Evolutionary conservation across 2,329 filamentous ascomycete species (phyloP).

Genomic region (Beauveria sp.): DNA sequence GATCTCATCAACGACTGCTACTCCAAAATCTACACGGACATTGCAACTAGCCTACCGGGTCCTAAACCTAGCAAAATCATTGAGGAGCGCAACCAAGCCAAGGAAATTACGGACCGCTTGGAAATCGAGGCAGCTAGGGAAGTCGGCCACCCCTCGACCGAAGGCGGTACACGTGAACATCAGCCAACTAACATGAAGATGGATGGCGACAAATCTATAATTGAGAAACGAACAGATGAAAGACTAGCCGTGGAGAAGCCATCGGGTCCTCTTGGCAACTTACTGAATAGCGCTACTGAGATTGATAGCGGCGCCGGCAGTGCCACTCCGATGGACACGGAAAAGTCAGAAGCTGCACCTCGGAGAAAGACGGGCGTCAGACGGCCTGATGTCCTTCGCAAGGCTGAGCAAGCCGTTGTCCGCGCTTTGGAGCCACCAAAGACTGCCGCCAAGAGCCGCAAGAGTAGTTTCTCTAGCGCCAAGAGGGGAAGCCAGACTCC

Average conservation of each 20-base stretch:
- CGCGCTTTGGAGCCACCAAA: constrained; percentile 43
- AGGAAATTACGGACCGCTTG: constrained; percentile 31
- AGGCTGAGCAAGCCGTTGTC: constrained; percentile 51
- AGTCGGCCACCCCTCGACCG: constrained; percentile 20
- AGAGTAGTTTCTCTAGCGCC: constrained; percentile 44
- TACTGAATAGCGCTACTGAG: constrained; percentile 35
- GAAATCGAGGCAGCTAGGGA: constrained; percentile 23
- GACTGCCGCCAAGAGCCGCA: constrained; percentile 35
- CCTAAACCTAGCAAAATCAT: constrained; percentile 38
- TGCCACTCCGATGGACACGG: constrained; percentile 29
- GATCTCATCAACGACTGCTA: constrained; percentile 92
- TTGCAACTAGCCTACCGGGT: constrained; percentile 52
- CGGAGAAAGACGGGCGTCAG: constrained; percentile 39
- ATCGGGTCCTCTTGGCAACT: constrained; percentile 24
- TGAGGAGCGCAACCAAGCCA: constrained; percentile 36
- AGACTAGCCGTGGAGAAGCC: background rate
- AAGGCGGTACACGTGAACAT: constrained; percentile 14
- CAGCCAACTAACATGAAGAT: background rate
- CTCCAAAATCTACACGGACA: constrained; percentile 62
- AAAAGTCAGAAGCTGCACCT: constrained; percentile 33
- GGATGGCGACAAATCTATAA: background rate
- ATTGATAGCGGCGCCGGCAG: constrained; percentile 28
- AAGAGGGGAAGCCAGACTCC: constrained; percentile 36
- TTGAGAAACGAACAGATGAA: background rate
- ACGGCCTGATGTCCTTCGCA: constrained; percentile 51